Base-by-base conservation (phyloP, 164 flowering plant species). In the Magnolia officinalis region DNA sequence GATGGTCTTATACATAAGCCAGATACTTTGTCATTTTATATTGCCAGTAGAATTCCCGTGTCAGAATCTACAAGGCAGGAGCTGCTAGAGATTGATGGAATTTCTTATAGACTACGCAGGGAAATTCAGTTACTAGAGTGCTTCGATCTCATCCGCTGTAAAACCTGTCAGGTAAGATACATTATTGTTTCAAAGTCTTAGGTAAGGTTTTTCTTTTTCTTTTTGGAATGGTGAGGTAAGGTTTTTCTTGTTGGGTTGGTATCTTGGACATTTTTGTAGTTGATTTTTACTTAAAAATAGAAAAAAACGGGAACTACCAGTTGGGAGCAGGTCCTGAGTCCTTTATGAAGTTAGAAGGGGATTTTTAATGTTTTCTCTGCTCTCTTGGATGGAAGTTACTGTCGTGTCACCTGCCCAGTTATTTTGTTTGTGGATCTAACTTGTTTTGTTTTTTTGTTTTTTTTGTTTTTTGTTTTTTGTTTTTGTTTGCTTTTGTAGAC, bases 21-120 rank as follows among this genome's bases (percentile, higher is more conserved):
- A 11, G 97, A 83, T 78, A 83, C 90, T 64, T 84, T 96, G 73
- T 96, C 99, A 24, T 96, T 94, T 81, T 76, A 83, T 72, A 85
- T 96, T 76, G 99, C 90, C 50, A 91, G 99, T 81, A 91, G 90
- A 84, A 88, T 92, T 78, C 98, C 99, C 45, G 87, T 91, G 20
- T 92, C 99, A 75, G 97, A 84, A 72, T 87, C 92, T 70, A 81
- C 80, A 59, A 90, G 92, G 81, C 99, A 96, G 81, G 98, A 92
- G 75, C 91, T 96, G 77, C 78, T 96, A 78, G 99, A 92, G 78
- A 90, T 96, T 66, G 90, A 94, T 86, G 98, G 97, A 65, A 82
- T 89, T 80, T 86, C 95, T 65, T 90, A 94, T 81, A 86, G 99
- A 82, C 77, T 96, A 79, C 96, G 89, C 11, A 86, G 91, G 72